phyloP scores from a whole-genome alignment of 2,329 filamentous ascomycete genomes.

The Diaporthe citri region DNA sequence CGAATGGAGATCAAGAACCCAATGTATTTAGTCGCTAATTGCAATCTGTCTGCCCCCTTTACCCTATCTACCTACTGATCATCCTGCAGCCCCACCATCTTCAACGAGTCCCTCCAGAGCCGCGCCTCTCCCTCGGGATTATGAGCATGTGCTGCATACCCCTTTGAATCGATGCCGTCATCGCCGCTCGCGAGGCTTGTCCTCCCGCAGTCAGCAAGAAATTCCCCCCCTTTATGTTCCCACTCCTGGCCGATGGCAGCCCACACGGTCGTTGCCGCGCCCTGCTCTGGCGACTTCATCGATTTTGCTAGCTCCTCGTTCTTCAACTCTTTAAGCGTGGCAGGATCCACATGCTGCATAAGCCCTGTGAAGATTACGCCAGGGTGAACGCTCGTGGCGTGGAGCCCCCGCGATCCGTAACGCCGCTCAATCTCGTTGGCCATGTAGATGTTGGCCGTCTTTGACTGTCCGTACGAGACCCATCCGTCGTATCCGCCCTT shows the following conservation, averaged over 20 bases:
- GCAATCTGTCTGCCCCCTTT: not conserved
- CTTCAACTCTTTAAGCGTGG: not conserved
- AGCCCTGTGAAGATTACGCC: not conserved
- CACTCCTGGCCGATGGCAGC: constrained; percentile 1
- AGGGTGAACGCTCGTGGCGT: not conserved
- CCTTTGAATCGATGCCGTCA: not conserved
- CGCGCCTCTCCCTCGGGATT: not conserved
- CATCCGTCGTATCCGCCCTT: constrained; percentile 55
- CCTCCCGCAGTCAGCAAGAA: not conserved
- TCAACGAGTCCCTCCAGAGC: constrained; percentile 12
- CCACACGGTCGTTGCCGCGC: not conserved
- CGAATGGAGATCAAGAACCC: rapidly evolving
- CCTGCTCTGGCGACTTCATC: constrained; percentile 3
- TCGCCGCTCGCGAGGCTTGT: not conserved
- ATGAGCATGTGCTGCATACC: not conserved
- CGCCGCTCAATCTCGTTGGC: constrained; percentile 61
- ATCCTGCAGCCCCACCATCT: not conserved
- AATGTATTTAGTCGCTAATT: not conserved
- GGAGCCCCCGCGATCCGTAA: constrained; percentile 48
- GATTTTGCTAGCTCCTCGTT: not conserved
- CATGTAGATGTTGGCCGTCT: constrained; percentile 54
- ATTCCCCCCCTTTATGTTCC: not conserved
- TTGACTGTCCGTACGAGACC: constrained; percentile 51
- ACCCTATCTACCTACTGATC: not conserved
- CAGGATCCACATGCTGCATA: not conserved